Base-by-base conservation (phyloP, 352 stramenopile species). In the Phytophthora aleatoria region DNA sequence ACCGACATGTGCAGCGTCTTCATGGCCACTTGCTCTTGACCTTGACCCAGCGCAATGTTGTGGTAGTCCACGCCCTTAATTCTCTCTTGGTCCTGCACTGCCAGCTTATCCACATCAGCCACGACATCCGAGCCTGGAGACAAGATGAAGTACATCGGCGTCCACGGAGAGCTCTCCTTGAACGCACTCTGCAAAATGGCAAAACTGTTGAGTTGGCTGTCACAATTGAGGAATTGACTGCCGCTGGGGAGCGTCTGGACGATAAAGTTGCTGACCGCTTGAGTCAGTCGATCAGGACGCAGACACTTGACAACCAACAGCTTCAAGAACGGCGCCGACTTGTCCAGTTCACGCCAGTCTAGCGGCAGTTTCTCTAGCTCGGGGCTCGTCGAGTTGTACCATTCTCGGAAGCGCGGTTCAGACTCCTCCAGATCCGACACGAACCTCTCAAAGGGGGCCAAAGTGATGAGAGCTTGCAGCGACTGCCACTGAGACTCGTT, bases 61-160 rank as follows among this genome's bases (percentile, higher is more conserved):
- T 98, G 94, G 72, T 99, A 99, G 51, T 97, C 97, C 33, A 97
- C 81, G 33, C 95, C 95, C 66, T 98, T 98, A 59, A 90, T 89
- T 31, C 96, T 86, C 49, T 98, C 91, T 31, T 94, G 80, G 67
- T 98, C 90, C 42, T 96, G 88, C 3, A 91, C 78, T 0, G 96
- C 97, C 39, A 99, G 80, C 60, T 95, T 91, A 67, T 99, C 97
- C 27, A 99, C 79, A 71, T 99, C 95, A 0, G 87, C 92, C 16
- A 99, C 94, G 0, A 99, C 95, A 73, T 99, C 98, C 0, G 96
- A 97, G n/a, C 95, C 96, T 3, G 96, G 95, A 42, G 91, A 98
- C 44, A 99, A 73, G 55, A 99, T 97, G 62, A 99, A 99, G 69
- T 98, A 99, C 64, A 99, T 96, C 13, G 97, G 97, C n/a, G 96